These are phyloP conservation scores for Bertia moriformis DNA, from an alignment of 2,329 filamentous ascomycete genomes.

Conservation along the genomic window DNA sequence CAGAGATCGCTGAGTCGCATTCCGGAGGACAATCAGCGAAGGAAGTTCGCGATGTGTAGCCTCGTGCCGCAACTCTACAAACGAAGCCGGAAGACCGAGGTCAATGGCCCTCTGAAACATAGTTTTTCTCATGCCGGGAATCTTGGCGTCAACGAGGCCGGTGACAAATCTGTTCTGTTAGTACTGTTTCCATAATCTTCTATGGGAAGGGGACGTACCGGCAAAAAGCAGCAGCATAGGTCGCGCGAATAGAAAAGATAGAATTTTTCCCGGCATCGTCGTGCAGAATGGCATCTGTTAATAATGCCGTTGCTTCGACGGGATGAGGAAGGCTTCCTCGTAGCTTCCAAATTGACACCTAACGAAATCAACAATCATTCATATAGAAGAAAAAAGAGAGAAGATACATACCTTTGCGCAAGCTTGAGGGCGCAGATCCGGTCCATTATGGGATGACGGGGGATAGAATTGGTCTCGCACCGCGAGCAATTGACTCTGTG, in stretches of 20 bases:
- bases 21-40: neutral
- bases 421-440: conserved; percentile 19
- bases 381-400: conserved; percentile 1
- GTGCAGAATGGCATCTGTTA: conserved; percentile 27
- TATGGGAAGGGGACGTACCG: conserved; percentile 14
- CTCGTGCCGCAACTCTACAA: conserved; percentile 1
- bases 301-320: conserved; percentile 25
- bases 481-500: conserved; percentile 16
- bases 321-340: conserved; percentile 25
- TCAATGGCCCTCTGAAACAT: conserved; percentile 26
- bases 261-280: conserved; percentile 22
- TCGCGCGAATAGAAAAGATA: conserved; percentile 24
- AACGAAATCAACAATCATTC: too few species aligned
- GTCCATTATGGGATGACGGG: conserved; percentile 11
- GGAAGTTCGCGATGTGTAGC: neutral
- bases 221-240: conserved; percentile 26
- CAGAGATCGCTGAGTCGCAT: neutral
- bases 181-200: conserved; percentile 3
- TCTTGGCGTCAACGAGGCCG: conserved; percentile 24
- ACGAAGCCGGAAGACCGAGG: conserved; percentile 16
- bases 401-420: conserved; percentile 19
- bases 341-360: conserved; percentile 27
- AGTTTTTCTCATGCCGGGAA: conserved; percentile 20
- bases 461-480: conserved; percentile 23
- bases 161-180: conserved; percentile 21